phyloP scores from a whole-genome alignment of 129 eudicot species.

The Artemisia argyi region DNA sequence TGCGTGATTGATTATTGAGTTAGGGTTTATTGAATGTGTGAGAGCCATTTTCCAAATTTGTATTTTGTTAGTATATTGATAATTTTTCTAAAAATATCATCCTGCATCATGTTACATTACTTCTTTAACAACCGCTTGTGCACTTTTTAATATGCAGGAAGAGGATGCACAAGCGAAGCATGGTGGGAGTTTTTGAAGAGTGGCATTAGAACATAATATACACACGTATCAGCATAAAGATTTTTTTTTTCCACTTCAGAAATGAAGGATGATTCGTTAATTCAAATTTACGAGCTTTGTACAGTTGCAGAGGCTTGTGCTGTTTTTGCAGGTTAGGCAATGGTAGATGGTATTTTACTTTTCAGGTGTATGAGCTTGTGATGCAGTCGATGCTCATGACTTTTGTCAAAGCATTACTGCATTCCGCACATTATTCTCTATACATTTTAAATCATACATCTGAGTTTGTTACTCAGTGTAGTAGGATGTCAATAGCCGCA shows the following conservation, averaged over 20 bases:
- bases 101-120: not conserved
- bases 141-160: constrained; percentile 39
- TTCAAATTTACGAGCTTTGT: constrained; percentile 36
- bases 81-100: not conserved
- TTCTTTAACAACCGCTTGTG: not conserved
- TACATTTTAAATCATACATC: constrained; percentile 6
- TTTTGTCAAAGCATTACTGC: not conserved
- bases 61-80: no score
- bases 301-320: constrained; percentile 32
- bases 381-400: constrained; percentile 1
- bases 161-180: constrained; percentile 23
- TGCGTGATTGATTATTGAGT: no score
- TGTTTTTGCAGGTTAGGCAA: constrained; percentile 42
- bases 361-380: constrained; percentile 22
- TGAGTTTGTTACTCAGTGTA: not conserved
- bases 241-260: constrained; percentile 9
- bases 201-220: constrained; percentile 19
- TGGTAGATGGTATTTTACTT: constrained; percentile 6
- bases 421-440: not conserved
- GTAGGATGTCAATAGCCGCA: not conserved
- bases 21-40: no score
- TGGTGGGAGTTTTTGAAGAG: constrained; percentile 38
- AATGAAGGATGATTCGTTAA: constrained; percentile 36
- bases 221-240: constrained; percentile 1
- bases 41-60: no score